Base-by-base conservation (phyloP, 1,139 yeast species). In the Hyphopichia fennica region DNA sequence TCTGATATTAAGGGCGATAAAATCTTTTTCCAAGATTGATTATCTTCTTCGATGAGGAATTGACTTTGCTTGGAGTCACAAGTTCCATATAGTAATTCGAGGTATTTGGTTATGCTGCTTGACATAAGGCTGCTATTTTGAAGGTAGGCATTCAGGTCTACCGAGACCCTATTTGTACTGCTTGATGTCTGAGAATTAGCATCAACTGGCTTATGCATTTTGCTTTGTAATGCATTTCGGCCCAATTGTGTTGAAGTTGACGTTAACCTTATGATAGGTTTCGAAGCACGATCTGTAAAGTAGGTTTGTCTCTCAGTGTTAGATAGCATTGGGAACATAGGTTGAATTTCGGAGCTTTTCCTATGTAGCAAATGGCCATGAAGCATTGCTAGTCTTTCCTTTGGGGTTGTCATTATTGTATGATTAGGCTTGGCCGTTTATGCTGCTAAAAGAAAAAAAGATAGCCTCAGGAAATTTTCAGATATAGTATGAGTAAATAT, bases 291-390 rank as follows among this genome's bases (percentile, higher is more conserved):
- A 5, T 7, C 28, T n/a, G 13, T 9, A 25, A 25, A 10, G 13
- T 7, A 8, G 28, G 4, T 33, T n/a, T 4, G 41, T 25, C 60
- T 44, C 34, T 56, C 60, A 22, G 41, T 41, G 23, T 22, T 31
- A 2, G 49, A 41, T 13, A 59, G 43, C 41, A 43, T 38, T 7
- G 63, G 64, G 36, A 58, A 60, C 35, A 55, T 57, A 3, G 54
- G 52, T 9, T 31, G 31, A 14, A 42, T 33, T 18, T 45, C 43
- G 9, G 38, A 16, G 10, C 23, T 34, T 8, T 33, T 25, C 15
- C 37, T 44, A 15, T 39, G 34, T 31, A 45, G 41, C 20, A 60
- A 34, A 42, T 60, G 64, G 13, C 55, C 44, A 22, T 49, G 49
- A 7, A 60, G 34, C 58, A 60, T 53, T 14, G 47, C 44, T 28